Evolutionary conservation across 108 stramenopile species (phyloP).

Genomic region (Parietichytrium sp.): DNA sequence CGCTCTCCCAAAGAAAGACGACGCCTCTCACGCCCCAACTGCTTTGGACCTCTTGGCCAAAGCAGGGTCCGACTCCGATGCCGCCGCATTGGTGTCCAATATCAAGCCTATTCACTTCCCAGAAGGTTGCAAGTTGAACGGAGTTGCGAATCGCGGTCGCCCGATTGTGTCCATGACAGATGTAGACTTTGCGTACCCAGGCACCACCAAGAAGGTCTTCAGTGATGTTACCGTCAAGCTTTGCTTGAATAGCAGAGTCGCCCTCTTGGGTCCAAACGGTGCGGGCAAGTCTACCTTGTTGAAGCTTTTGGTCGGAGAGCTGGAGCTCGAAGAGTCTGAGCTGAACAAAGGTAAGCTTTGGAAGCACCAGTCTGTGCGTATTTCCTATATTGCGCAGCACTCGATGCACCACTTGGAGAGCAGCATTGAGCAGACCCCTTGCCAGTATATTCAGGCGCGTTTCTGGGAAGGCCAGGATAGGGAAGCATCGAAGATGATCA

Average conservation of each 20-base stretch:
- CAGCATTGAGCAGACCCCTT: slow-evolving; percentile 23
- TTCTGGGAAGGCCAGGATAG: slow-evolving; percentile 46
- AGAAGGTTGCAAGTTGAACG: slow-evolving; percentile 64
- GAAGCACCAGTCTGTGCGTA: slow-evolving; percentile 63
- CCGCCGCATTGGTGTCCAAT: slow-evolving; percentile 70
- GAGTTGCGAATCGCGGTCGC: slow-evolving; percentile 66
- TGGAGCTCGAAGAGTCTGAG: slow-evolving; percentile 70
- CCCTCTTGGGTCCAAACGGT: slow-evolving; percentile 86
- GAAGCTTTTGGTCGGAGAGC: slow-evolving; percentile 85
- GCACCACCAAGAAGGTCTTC: slow-evolving; percentile 79
- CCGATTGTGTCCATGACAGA: slow-evolving; percentile 92
- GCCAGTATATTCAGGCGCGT: slow-evolving; percentile 43
- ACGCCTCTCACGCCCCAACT: slow-evolving; percentile 96
- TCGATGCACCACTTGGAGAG: slow-evolving; percentile 59
- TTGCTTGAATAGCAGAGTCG: slow-evolving; percentile 93
- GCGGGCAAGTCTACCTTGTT: slow-evolving; percentile 86
- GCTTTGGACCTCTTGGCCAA: slow-evolving; percentile 88
- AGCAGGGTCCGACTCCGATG: slow-evolving; percentile 60
- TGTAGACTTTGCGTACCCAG: slow-evolving; percentile 93
- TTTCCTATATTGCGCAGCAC: slow-evolving; percentile 66
- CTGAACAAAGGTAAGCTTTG: slow-evolving; percentile 61
- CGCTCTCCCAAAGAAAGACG: slow-evolving; percentile 80
- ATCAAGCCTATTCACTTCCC: slow-evolving; percentile 86
- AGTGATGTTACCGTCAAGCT: slow-evolving; percentile 88
- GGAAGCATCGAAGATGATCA: slow-evolving; percentile 42